Conservation (phyloP, 257 asterid species). For the Plectranthus barbatus region DNA sequence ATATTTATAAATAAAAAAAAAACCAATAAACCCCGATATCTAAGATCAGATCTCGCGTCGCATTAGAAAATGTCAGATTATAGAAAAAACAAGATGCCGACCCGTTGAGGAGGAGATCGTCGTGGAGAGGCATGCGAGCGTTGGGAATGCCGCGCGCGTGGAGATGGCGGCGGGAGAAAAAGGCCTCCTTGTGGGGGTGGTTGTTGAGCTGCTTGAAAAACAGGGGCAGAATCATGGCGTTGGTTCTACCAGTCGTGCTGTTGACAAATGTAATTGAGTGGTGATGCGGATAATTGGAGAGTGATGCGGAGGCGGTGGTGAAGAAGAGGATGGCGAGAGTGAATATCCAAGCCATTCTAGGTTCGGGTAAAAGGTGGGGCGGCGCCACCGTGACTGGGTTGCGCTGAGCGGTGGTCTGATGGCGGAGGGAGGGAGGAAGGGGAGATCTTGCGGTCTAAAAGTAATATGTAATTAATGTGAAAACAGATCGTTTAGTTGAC, state of each 20-base stretch:
- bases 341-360: slow-evolving; percentile 24
- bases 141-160: slow-evolving; percentile 22
- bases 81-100: slow-evolving; percentile 12
- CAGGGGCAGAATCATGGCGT: slow-evolving; percentile 38
- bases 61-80: neutral
- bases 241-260: neutral
- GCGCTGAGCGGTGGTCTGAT: slow-evolving; percentile 4
- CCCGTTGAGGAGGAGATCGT: slow-evolving; percentile 86
- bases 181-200: slow-evolving; percentile 3
- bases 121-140: slow-evolving; percentile 81
- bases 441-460: neutral
- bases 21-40: too few relatives aligned
- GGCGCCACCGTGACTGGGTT: slow-evolving; percentile 16
- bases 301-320: slow-evolving; percentile 14
- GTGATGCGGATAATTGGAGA: slow-evolving; percentile 8
- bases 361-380: slow-evolving; percentile 7
- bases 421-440: slow-evolving; percentile 1
- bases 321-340: slow-evolving; percentile 21
- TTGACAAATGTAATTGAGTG: slow-evolving; percentile 9
- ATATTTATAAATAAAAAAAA: too few relatives aligned
- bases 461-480: neutral
- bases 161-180: slow-evolving; percentile 45
- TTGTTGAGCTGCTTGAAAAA: slow-evolving; percentile 19
- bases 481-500: neutral
- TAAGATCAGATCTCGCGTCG: slow-evolving; percentile 25